Evolutionary conservation across 2,329 filamentous ascomycete genomes (phyloP).

Genomic region (Talaromyces sp.): DNA sequence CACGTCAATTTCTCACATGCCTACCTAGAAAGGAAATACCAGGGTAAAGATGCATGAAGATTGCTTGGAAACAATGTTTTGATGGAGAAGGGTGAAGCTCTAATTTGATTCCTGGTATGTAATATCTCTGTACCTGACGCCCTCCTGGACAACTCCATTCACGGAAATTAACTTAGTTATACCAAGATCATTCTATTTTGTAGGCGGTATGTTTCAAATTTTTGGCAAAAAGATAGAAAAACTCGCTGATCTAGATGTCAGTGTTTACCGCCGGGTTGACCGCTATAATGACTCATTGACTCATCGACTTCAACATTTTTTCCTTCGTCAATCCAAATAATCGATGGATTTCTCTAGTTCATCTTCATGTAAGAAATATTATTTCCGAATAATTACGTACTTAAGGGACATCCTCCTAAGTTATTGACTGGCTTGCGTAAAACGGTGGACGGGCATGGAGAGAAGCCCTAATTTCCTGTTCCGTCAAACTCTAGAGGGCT

Average conservation of each 20-base stretch:
- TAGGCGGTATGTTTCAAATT: neutral
- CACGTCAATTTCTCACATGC: neutral
- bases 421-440: neutral
- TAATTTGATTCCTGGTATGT: neutral
- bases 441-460: neutral
- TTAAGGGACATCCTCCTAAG: neutral
- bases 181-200: neutral
- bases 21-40: neutral
- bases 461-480: slow-evolving; percentile 5
- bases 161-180: neutral
- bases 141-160: neutral
- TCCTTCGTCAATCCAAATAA: neutral
- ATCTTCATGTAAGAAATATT: neutral
- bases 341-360: neutral
- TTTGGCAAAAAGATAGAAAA: neutral
- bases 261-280: slow-evolving; percentile 7
- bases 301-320: neutral
- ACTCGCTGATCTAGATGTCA: neutral
- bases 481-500: neutral
- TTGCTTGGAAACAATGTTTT: neutral
- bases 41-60: neutral
- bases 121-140: neutral
- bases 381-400: neutral
- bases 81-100: neutral
- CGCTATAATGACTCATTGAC: slow-evolving; percentile 7